Evolutionary conservation across 306 rosid genomes (phyloP).

Genomic region (Lotus japonicus): DNA sequence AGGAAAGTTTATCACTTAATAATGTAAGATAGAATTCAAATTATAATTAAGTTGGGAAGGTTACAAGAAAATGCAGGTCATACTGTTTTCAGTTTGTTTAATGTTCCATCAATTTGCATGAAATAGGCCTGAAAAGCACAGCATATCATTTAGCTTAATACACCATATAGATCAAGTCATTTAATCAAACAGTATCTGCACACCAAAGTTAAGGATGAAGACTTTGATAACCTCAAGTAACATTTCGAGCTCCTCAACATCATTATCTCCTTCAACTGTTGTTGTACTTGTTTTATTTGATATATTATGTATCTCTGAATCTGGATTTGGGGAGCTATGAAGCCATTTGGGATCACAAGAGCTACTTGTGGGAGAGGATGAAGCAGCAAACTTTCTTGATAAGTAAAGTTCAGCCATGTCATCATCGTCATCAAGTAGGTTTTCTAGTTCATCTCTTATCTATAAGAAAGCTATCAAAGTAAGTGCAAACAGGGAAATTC

Average conservation of each 20-base stretch:
- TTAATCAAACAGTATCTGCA: background rate
- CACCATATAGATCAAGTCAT: background rate
- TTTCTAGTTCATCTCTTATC: constrained; percentile 82
- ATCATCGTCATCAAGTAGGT: constrained; percentile 71
- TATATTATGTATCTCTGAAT: constrained; percentile 47
- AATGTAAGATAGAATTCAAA: background rate
- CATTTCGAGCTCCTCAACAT: constrained; percentile 84
- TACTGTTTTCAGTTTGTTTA: constrained; percentile 71
- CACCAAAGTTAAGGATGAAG: background rate
- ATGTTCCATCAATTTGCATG: constrained; percentile 68
- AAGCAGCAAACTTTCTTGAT: constrained; percentile 48
- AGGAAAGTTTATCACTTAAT: background rate
- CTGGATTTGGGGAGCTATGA: constrained; percentile 45
- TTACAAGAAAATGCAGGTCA: constrained; percentile 7
- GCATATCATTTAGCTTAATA: constrained; percentile 8
- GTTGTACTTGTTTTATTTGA: constrained; percentile 50
- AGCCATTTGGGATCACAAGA: constrained; percentile 43
- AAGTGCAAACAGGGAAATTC: background rate
- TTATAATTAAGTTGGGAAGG: background rate
- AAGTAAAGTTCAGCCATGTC: constrained; percentile 87
- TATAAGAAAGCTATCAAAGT: constrained; percentile 17
- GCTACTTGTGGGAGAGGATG: constrained; percentile 42
- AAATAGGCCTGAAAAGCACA: constrained; percentile 61
- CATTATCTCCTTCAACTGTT: constrained; percentile 45
- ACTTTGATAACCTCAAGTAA: constrained; percentile 55